Evolutionary conservation across 768 basidiomycete species (phyloP), one percentile per base, ranked within the genome.

Genomic region (Boletus huronensis): DNA sequence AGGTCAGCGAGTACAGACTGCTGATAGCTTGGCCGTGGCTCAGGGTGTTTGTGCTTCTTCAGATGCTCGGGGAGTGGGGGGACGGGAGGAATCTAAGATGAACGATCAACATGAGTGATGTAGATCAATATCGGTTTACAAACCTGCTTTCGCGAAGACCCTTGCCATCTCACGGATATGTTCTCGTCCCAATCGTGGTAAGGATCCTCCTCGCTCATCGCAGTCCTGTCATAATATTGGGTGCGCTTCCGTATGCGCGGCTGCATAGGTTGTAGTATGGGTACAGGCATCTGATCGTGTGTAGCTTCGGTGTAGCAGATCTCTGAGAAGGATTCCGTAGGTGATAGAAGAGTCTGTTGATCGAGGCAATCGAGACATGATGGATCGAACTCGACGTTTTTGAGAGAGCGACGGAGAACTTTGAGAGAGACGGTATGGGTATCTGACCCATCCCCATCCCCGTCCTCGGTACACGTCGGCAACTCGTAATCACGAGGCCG

Each of bases 311-410:
- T 59, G 52, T 76, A 78, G 55, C 77, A 78, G 2, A 75, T 50
- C 46, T 77, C 77, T 5, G 75, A 73, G 58, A 77, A 78, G 25
- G 75, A 68, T 25, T 75, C 74, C 3, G 69, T 61, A 10, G 77
- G 77, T 0, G 71, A 68, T 29, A 71, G 61, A 11, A 78, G 70
- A 0, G 78, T 72, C 55, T 76, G 72, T 21, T 76, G 67, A 61
- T 78, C 77, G 35, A 78, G 72, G 36, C 68, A 68, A 53, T 75
- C 66, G 21, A 78, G 70, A 57, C 76, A 76, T 7, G 71, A 60
- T 9, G 70, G 65, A 62, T 77, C 75, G 54, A 78, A 70, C 48
- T 73, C 70, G 58, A 75, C 67, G 54, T 71, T 65, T 49, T 56
- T 70, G 28, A 72, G 59, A 14, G 70, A 73, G 38, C 71, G 70